These are phyloP conservation scores for Penicillium canariense DNA, from an alignment of 495 filamentous ascomycete species.

Conservation along the genomic window DNA sequence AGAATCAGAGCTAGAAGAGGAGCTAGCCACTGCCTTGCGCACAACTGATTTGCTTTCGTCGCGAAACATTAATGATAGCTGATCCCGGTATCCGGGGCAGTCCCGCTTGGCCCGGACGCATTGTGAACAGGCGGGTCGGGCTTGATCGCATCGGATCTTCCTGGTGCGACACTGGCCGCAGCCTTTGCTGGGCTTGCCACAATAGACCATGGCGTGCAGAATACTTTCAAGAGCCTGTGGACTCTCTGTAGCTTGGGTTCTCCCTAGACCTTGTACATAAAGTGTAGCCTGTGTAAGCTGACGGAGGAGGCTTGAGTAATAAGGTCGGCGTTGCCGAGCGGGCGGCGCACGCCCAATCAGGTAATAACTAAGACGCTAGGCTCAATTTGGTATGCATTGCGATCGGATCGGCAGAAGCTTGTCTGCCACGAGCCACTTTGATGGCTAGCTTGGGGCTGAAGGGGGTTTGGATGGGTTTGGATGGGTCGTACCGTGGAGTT, in stretches of 20 bases:
- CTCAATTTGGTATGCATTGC: slow-evolving; percentile 17
- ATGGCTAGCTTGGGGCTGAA: background rate
- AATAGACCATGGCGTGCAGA: slow-evolving; percentile 60
- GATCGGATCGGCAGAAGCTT: slow-evolving; percentile 6
- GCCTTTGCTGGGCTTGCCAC: slow-evolving; percentile 69
- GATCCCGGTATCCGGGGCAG: slow-evolving; percentile 70
- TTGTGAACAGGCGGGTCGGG: slow-evolving; percentile 62
- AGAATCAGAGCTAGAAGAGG: slow-evolving; percentile 12
- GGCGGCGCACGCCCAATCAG: slow-evolving; percentile 6
- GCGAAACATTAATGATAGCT: slow-evolving; percentile 67
- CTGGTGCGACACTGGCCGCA: slow-evolving; percentile 70
- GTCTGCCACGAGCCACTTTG: background rate
- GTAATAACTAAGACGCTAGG: slow-evolving; percentile 6
- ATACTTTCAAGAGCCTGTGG: background rate
- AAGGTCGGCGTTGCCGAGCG: slow-evolving; percentile 1
- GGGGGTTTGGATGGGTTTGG: background rate
- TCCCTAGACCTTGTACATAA: too few relatives aligned
- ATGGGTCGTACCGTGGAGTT: background rate
- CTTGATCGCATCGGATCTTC: slow-evolving; percentile 67
- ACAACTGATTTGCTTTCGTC: slow-evolving; percentile 69
- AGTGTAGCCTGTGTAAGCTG: too few relatives aligned
- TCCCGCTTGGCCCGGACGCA: slow-evolving; percentile 62
- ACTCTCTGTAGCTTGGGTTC: too few relatives aligned
- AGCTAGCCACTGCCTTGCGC: slow-evolving; percentile 55
- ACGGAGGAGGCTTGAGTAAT: background rate